Conservation (phyloP, 805 yeast genomes). For the Diddensiella caesifluorescens region DNA sequence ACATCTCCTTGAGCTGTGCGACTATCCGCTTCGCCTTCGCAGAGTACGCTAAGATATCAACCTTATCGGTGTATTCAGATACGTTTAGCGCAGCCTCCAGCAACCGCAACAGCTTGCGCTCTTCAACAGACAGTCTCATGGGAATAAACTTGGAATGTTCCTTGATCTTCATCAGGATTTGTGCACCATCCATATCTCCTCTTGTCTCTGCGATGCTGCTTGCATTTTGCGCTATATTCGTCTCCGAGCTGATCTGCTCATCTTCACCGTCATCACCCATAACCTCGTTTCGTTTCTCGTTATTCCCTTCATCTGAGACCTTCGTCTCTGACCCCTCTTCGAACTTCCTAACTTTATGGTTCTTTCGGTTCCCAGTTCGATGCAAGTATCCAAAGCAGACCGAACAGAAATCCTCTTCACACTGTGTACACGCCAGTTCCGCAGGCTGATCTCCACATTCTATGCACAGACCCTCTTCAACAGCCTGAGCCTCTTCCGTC, state of each 20-base stretch:
- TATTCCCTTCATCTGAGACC: constrained; percentile 9
- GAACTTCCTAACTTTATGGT: constrained; percentile 21
- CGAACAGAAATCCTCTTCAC: constrained; percentile 63
- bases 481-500: neutral
- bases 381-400: constrained; percentile 68
- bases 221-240: constrained; percentile 10
- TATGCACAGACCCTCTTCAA: constrained; percentile 43
- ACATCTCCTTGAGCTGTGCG: constrained; percentile 65
- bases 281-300: neutral
- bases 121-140: constrained; percentile 59
- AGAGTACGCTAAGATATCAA: constrained; percentile 60
- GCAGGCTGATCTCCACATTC: constrained; percentile 73
- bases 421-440: constrained; percentile 54
- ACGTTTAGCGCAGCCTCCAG: constrained; percentile 74
- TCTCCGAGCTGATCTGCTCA: constrained; percentile 11
- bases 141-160: constrained; percentile 54
- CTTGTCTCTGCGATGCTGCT: constrained; percentile 16
- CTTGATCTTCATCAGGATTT: constrained; percentile 25
- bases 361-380: constrained; percentile 47
- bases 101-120: constrained; percentile 59
- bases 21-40: constrained; percentile 69
- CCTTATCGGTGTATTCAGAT: constrained; percentile 73
- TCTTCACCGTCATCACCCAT: constrained; percentile 15
- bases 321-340: constrained; percentile 2
- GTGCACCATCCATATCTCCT: constrained; percentile 17